Base-by-base conservation (phyloP, 2,329 filamentous ascomycete species). In the Pyrenophora teres region DNA sequence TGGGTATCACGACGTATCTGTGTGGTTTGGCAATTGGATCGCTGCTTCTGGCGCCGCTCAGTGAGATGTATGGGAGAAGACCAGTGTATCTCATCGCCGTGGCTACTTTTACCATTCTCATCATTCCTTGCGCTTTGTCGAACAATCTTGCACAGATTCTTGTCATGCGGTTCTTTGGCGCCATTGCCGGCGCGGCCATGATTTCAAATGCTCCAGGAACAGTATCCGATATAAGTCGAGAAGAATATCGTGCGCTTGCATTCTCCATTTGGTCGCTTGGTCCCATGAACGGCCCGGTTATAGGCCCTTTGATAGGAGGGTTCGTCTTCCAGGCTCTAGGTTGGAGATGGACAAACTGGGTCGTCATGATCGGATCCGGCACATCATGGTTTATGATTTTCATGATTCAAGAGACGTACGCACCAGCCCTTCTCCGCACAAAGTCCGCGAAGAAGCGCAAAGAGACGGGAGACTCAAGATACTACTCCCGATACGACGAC, bases 281-380 rank as follows among this genome's bases (percentile, higher is more conserved):
- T 0, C 92, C 92, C 0, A 83, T 96, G 59, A 96, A 96, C 66
- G 92, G 88, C 0, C 69, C 68, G 0, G 13, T 88, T 75, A 39
- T 71, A 1, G 66, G 87, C 0, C 87, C 88, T 0, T 75, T 92
- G 0, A 87, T 96, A 30, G 92, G 92, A 18, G 92, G 92, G 0
- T 95, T 96, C 61, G 83, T 89, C 1, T 90, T 78, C 59, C 80
- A 92, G 71, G 85, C 88, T 57, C 77, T 94, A 2, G 91, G 90
- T 9, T 97, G 92, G 92, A 78, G 92, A 25, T 96, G 91, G 90
- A 87, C 87, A 32, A 89, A 89, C 66, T 96, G 90, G 88, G 80
- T 72, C 0, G 64, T 70, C 7, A 68, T 69, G 64, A 92, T 95
- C 44, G 79, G 90, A 8, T 82, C 83, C 0, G 89, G 83, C 0